phyloP scores from a whole-genome alignment of 306 rosid species.

The Cucurbita moschata region DNA sequence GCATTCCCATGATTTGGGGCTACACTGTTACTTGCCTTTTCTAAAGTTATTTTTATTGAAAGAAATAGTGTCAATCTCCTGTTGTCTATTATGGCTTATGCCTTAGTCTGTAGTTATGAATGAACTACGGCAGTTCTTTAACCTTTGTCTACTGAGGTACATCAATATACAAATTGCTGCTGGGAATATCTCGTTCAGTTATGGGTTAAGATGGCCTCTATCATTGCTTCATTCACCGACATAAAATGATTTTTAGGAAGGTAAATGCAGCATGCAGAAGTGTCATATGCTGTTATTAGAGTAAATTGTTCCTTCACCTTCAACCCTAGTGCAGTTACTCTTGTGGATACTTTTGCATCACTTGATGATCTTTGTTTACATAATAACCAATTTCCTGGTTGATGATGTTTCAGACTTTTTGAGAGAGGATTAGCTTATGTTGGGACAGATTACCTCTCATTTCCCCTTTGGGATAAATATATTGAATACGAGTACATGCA shows the following conservation, averaged over 20 bases:
- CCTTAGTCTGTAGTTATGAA: constrained; percentile 48
- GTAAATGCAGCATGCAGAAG: constrained; percentile 99
- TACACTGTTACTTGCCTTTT: neutral
- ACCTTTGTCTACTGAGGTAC: constrained; percentile 76
- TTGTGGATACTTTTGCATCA: constrained; percentile 36
- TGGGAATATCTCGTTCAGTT: constrained; percentile 94
- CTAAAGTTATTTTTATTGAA: constrained; percentile 1
- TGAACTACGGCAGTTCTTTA: constrained; percentile 51
- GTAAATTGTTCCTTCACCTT: constrained; percentile 73
- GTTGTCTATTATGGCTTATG: constrained; percentile 17
- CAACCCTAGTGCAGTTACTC: constrained; percentile 52
- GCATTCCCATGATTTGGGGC: constrained; percentile 40
- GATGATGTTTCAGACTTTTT: constrained; percentile 68
- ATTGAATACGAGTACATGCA: constrained; percentile 95
- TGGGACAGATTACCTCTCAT: constrained; percentile 93
- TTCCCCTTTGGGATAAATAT: constrained; percentile 92
- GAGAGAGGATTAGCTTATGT: constrained; percentile 93
- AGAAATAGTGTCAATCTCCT: constrained; percentile 15
- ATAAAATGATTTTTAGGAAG: constrained; percentile 92
- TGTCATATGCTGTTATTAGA: constrained; percentile 81
- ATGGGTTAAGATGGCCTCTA: constrained; percentile 97
- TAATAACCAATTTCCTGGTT: constrained; percentile 21
- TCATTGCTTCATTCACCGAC: constrained; percentile 94
- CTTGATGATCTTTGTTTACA: constrained; percentile 17
- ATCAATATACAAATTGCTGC: constrained; percentile 98